phyloP scores from a whole-genome alignment of 345 rosid species.

The Sonneratia alba region DNA sequence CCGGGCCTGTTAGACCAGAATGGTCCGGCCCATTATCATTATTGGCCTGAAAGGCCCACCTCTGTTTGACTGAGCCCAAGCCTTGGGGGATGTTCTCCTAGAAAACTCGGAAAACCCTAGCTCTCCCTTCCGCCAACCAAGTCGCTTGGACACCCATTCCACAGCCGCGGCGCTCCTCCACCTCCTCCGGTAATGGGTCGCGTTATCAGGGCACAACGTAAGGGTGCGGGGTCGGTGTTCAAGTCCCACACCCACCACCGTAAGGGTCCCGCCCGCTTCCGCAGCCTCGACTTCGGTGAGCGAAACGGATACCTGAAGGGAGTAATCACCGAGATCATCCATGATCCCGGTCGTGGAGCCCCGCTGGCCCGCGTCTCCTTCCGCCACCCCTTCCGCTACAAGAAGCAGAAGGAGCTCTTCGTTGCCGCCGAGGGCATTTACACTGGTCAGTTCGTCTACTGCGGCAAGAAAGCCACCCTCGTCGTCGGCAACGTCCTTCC shows the following conservation, averaged over 20 bases:
- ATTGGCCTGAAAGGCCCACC: too few relatives aligned
- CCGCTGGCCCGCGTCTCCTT: constrained; percentile 32
- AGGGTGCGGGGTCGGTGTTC: constrained; percentile 50
- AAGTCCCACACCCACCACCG: constrained; percentile 49
- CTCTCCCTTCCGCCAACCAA: too few relatives aligned
- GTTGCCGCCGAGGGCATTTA: constrained; percentile 46
- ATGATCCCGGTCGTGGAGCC: constrained; percentile 45
- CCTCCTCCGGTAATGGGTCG: constrained; percentile 25
- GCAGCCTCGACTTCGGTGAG: constrained; percentile 41
- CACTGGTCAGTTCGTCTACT: constrained; percentile 51
- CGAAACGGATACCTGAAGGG: constrained; percentile 45
- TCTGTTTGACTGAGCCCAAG: too few relatives aligned
- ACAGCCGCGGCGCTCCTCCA: not conserved
- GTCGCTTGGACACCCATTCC: not conserved
- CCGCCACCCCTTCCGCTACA: constrained; percentile 41
- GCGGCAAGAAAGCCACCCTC: constrained; percentile 49
- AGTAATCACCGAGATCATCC: constrained; percentile 33
- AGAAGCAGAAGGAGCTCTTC: constrained; percentile 46
- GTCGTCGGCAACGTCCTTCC: constrained; percentile 52
- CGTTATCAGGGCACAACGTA: constrained; percentile 42
- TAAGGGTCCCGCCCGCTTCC: constrained; percentile 42
- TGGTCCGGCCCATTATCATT: too few relatives aligned
- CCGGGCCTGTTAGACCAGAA: too few relatives aligned
- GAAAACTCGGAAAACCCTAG: too few relatives aligned
- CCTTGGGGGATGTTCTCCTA: too few relatives aligned